These are phyloP conservation scores for Dictyostelium brefeldianum DNA, from an alignment of 78 protist species.

Conservation along the genomic window DNA sequence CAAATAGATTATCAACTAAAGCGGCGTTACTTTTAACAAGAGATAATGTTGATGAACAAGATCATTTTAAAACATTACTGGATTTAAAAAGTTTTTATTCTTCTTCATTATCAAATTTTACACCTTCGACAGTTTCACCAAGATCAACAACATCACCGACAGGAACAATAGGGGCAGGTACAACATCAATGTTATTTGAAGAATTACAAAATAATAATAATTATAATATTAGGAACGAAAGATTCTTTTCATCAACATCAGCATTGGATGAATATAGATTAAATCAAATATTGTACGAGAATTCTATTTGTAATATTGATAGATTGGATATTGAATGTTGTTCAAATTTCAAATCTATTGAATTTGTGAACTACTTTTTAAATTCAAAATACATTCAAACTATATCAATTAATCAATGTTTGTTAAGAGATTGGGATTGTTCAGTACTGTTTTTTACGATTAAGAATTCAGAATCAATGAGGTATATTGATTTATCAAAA, in stretches of 20 bases:
- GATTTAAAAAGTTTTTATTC: slow-evolving; percentile 8
- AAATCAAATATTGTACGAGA: slow-evolving; percentile 31
- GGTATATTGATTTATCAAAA: slow-evolving; percentile 1
- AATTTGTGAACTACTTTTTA: slow-evolving; percentile 45
- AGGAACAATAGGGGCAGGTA: neutral
- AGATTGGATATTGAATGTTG: slow-evolving; percentile 34
- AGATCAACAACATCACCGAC: neutral
- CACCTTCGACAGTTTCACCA: neutral
- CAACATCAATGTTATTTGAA: neutral
- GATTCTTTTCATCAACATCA: slow-evolving; percentile 27
- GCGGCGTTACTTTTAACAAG: neutral
- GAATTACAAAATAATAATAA: slow-evolving; percentile 5
- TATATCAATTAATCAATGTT: slow-evolving; percentile 35
- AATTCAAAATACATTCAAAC: neutral
- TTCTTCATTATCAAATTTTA: neutral
- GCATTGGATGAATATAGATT: slow-evolving; percentile 15
- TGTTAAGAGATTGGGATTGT: slow-evolving; percentile 39
- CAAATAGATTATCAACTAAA: slow-evolving; percentile 17
- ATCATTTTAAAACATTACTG: neutral
- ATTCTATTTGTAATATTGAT: slow-evolving; percentile 18
- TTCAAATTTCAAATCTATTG: slow-evolving; percentile 42
- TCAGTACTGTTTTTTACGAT: slow-evolving; percentile 9
- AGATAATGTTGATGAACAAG: neutral
- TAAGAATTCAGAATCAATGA: slow-evolving; percentile 10
- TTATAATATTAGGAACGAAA: slow-evolving; percentile 5